Percentiles rank a stretch among this genome's conserved stretches.
These are phyloP conservation scores for Dactylonectria macrodidyma DNA, from an alignment of 2,329 filamentous ascomycete genomes.

Conservation along the genomic window DNA sequence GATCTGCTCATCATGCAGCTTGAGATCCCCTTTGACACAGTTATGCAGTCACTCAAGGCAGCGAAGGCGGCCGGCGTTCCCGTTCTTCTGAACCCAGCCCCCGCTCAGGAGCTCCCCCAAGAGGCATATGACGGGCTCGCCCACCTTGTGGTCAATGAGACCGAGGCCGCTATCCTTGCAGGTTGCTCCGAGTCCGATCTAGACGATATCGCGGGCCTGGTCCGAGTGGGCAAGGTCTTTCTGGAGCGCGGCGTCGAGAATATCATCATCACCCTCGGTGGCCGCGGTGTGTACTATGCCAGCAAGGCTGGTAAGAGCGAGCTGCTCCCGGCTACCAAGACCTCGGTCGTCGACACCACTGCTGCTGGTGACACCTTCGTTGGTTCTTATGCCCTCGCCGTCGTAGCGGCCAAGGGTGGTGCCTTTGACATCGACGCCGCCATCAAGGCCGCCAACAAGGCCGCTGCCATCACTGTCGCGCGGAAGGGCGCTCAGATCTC, in stretches of 20 bases:
- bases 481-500: slow-evolving; percentile 60
- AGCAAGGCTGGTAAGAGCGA: slow-evolving; percentile 59
- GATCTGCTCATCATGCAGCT: slow-evolving; percentile 82
- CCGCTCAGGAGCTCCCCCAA: slow-evolving; percentile 77
- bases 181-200: slow-evolving; percentile 66
- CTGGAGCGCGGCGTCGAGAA: slow-evolving; percentile 79
- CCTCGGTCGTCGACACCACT: slow-evolving; percentile 90
- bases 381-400: slow-evolving; percentile 84
- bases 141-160: slow-evolving; percentile 92
- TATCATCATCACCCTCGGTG: slow-evolving; percentile 88
- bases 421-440: slow-evolving; percentile 71
- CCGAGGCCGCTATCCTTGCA: slow-evolving; percentile 83
- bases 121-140: slow-evolving; percentile 77
- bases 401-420: slow-evolving; percentile 64
- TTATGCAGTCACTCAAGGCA: slow-evolving; percentile 71
- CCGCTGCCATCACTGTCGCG: slow-evolving; percentile 59
- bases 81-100: slow-evolving; percentile 89
- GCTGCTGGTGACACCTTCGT: slow-evolving; percentile 96
- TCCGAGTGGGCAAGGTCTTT: slow-evolving; percentile 71
- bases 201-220: slow-evolving; percentile 61
- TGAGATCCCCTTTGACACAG: slow-evolving; percentile 79
- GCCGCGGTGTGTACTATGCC: slow-evolving; percentile 81
- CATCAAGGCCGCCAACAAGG: slow-evolving; percentile 66
- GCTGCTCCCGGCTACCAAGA: slow-evolving; percentile 75
- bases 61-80: slow-evolving; percentile 65